Evolutionary conservation across 768 basidiomycete species (phyloP).

Genomic region (Auriscalpium microsporum): DNA sequence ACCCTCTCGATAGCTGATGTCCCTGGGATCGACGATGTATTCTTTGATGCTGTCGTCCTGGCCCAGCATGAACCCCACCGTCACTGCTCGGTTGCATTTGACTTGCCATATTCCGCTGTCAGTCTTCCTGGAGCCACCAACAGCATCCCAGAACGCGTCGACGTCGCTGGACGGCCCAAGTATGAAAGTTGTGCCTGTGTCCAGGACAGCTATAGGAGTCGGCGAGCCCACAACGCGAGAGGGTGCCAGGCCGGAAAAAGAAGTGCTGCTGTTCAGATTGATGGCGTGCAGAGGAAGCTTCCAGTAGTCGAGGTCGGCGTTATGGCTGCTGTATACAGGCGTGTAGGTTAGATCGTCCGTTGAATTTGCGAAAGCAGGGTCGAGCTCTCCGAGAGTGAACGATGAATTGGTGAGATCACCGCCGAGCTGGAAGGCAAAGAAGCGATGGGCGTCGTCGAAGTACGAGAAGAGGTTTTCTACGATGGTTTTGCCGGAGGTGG

Average conservation of each 20-base stretch:
- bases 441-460: conserved; percentile 31
- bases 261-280: conserved; percentile 32
- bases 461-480: conserved; percentile 40
- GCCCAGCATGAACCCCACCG: conserved; percentile 38
- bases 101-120: conserved; percentile 38
- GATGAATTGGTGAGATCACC: conserved; percentile 31
- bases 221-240: conserved; percentile 36
- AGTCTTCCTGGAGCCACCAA: conserved; percentile 34
- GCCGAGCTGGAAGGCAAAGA: conserved; percentile 45
- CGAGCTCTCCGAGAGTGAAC: conserved; percentile 45
- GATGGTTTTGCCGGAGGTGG: conserved; percentile 35
- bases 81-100: conserved; percentile 39
- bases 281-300: conserved; percentile 41
- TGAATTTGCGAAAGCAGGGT: conserved; percentile 27
- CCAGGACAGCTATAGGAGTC: conserved; percentile 47
- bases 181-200: conserved; percentile 53
- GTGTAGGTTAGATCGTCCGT: conserved; percentile 27
- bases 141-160: conserved; percentile 39
- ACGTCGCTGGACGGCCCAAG: conserved; percentile 47
- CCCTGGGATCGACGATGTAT: conserved; percentile 42
- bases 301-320: conserved; percentile 44
- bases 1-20: conserved; percentile 43
- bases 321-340: conserved; percentile 30
- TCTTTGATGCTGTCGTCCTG: conserved; percentile 24
- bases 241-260: conserved; percentile 30